These are phyloP conservation scores for Physcia stellaris DNA, from an alignment of 495 filamentous ascomycete genomes.

Conservation along the genomic window DNA sequence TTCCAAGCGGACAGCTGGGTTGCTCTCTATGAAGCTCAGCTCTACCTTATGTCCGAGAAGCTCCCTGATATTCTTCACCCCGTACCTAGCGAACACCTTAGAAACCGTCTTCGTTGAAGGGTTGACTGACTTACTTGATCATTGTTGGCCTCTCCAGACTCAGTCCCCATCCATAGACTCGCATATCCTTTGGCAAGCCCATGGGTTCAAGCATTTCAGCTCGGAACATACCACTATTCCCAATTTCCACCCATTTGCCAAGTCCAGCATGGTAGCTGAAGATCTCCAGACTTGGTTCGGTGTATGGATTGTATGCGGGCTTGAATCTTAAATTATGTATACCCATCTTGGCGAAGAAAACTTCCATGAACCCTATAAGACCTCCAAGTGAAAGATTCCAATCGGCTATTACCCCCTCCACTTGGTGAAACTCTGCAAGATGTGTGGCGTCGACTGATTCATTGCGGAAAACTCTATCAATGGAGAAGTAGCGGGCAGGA, in stretches of 20 bases:
- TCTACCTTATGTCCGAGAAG: slow-evolving; percentile 79
- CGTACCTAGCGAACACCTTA: slow-evolving; percentile 35
- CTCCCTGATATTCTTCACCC: slow-evolving; percentile 72
- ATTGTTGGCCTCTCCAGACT: slow-evolving; percentile 90
- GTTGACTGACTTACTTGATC: slow-evolving; percentile 55
- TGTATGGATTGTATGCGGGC: slow-evolving; percentile 96
- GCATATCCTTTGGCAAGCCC: slow-evolving; percentile 76
- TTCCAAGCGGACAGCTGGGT: slow-evolving; percentile 70
- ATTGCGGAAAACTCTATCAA: slow-evolving; percentile 93
- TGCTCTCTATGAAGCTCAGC: slow-evolving; percentile 67
- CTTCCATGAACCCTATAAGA: slow-evolving; percentile 89
- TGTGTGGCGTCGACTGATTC: slow-evolving; percentile 95
- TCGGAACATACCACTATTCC: slow-evolving; percentile 95
- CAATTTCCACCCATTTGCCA: slow-evolving; percentile 88
- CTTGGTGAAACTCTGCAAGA: slow-evolving; percentile 95
- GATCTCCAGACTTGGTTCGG: slow-evolving; percentile 96
- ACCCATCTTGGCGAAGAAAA: slow-evolving; percentile 94
- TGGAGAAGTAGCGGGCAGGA: slow-evolving; percentile 89
- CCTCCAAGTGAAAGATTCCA: slow-evolving; percentile 83
- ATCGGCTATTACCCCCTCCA: slow-evolving; percentile 96
- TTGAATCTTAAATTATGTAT: slow-evolving; percentile 82
- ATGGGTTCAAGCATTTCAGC: slow-evolving; percentile 90
- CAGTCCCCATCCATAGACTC: slow-evolving; percentile 84
- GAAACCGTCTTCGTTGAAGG: neutral
- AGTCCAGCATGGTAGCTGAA: slow-evolving; percentile 87